Evolutionary conservation across 208 protist genomes (phyloP), one percentile per base, ranked within the genome.

Genomic region (Wallacemonas sp.): DNA sequence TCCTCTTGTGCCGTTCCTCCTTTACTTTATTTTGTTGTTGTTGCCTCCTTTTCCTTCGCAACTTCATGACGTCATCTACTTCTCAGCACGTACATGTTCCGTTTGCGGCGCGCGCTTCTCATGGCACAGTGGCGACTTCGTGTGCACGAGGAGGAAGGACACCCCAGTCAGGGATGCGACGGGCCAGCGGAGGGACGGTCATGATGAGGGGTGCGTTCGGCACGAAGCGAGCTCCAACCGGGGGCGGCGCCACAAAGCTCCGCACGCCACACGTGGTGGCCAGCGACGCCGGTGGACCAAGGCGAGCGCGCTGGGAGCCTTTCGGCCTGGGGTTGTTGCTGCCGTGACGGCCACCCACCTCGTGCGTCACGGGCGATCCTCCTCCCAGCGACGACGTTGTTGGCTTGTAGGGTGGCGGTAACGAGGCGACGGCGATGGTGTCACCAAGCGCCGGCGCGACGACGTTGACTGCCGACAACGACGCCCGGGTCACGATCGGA

Each of bases 141-240:
- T 23, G 16, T 47, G 21, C 16, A 4, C 23, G 5, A 19, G 43
- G 56, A 5, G 76, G 76, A 14, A 81, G 64, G 30, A 71, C 76
- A 3, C 76, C 76, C 76, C 76, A 82, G 36, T 60, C 60, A n/a
- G 76, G 76, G 8, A 52, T 66, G 0, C 72, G 77, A 14, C 77
- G 61, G 1, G 77, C 77, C 5, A 82, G 62, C 6, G 72, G 72
- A 30, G 77, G 77, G 1, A 82, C 61, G 34, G 39, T 66, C 9
- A 64, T 49, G 56, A 74, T 68, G 1, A 78, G 61, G 4, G 72
- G 48, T 9, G 69, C 26, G 26, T 70, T 52, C 1, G 67, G 71
- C 43, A 82, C 57, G 21, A 76, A 38, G 63, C 77, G 76, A n/a
- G n/a, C 63, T 11, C 77, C 77, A 21, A 82, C 65, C 0, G 77